Evolutionary conservation across 2,329 filamentous ascomycete genomes (phyloP), one percentile per base, ranked within the genome.

Genomic region (Fusarium sp.): DNA sequence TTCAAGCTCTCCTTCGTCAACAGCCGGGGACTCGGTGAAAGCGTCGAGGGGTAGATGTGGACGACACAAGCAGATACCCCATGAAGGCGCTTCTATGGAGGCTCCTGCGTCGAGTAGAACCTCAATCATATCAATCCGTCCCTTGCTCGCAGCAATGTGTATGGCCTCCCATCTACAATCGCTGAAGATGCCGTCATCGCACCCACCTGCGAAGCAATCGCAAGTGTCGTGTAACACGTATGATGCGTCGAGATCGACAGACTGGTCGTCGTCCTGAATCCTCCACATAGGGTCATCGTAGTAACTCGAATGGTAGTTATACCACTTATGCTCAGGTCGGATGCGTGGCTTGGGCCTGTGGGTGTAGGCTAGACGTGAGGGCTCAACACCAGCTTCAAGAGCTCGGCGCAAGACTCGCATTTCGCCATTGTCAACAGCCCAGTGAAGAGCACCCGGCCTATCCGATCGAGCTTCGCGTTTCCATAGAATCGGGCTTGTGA

Each of bases 181-280:
- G 50, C 71, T 73, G 53, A 74, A 74, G 30, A 74, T 74, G 27
- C 72, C 72, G 20, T 74, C 72, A 37, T 74, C 72, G 58, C 72
- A 74, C 13, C 71, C 72, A 41, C 62, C 68, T 40, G 59, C 69
- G 49, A 74, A 74, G 55, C 72, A 73, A 47, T 68, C 71, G 63
- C 72, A 74, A 13, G 61, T 39, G 11, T 74, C 63, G 50, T 74
- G 72, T 32, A 59, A 40, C 22, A 74, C 65, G 56, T 72, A 74
- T 22, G 64, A 60, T 45, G 67, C 39, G 37, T 74, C 70, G 25
- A 74, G 60, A 33, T 74, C 71, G n/a, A 74, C 72, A 32, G 72
- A 74, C 19, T 70, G 60, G 25, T 66, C 65, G 41, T 74, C 72
- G 22, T 67, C 65, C 32, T 73, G 71, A n/a, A 70, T 43, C 33